Evolutionary conservation across 228 moss, liverwort and hornwort genomes (phyloP), one percentile per base, ranked within the genome.

Genomic region (Sphagnum fallax): DNA sequence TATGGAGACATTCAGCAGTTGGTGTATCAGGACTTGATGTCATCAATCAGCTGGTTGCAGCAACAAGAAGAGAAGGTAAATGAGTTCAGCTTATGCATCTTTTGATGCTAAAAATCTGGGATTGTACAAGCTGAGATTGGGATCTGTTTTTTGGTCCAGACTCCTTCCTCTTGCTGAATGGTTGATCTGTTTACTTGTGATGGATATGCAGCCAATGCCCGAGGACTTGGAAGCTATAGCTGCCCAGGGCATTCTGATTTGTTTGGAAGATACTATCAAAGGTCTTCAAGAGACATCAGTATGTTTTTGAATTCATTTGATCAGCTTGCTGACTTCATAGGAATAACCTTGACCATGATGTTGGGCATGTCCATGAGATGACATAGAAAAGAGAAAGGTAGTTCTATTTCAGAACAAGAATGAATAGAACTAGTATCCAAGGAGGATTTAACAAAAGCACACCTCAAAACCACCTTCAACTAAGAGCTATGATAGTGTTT

Each of bases 191-290:
- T 32, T 32, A 2, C 32, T 32, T 32, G 32, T 32, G 32, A 32
- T 32, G 32, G 2, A 32, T 32, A 32, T 73, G 78, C 86, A 91
- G 92, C 87, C 92, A 67, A 76, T 82, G 63, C 69, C 83, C 48
- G 73, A 82, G 52, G 80, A 92, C 67, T 65, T 92, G 76, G 87
- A 91, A 61, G 66, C 65, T n/a, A 83, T 72, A 68, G 95, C 95
- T 67, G 85, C 87, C 51, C 90, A 90, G 79, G 94, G 94, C 10
- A 82, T 95, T 79, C 78, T 90, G 71, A 77, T 90, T 10, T 92
- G 92, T 71, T 83, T 95, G 14, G 85, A 90, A 16, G 95, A 95
- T 81, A 75, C 88, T 50, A 67, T 95, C 16, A 84, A 80, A 76
- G 82, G 87, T 70, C 83, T 95, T 64, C 71, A 81, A 77, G 80